Evolutionary conservation across 2,329 filamentous ascomycete species (phyloP).

Genomic region (Aspergillus fructus): DNA sequence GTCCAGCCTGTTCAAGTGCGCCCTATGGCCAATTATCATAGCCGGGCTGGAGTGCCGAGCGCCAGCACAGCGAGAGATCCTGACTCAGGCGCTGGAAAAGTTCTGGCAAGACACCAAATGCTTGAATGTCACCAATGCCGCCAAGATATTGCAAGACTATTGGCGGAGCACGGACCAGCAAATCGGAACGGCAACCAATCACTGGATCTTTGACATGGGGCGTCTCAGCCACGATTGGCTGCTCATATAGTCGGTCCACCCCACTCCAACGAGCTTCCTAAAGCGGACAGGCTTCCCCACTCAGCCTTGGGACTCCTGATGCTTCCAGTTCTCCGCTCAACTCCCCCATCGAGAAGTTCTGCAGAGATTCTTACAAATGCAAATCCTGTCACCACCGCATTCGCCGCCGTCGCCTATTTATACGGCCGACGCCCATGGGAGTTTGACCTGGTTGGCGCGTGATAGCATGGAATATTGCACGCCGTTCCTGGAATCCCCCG

Average conservation of each 20-base stretch:
- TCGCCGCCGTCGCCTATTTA: background rate
- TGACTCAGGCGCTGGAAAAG: slow-evolving; percentile 9
- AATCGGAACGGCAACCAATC: background rate
- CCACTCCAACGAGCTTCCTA: slow-evolving; percentile 27
- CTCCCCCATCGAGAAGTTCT: slow-evolving; percentile 7
- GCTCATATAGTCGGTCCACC: slow-evolving; percentile 11
- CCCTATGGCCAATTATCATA: slow-evolving; percentile 23
- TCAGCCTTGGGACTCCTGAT: too few relatives aligned
- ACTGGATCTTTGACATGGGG: slow-evolving; percentile 14
- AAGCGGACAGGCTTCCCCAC: slow-evolving; percentile 2
- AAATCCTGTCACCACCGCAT: background rate
- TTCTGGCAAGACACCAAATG: slow-evolving; percentile 22
- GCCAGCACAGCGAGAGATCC: background rate
- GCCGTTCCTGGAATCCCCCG: background rate
- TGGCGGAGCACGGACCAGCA: slow-evolving; percentile 11
- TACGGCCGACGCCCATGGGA: background rate
- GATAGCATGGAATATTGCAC: background rate
- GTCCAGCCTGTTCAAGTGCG: slow-evolving; percentile 20
- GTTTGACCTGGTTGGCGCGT: background rate
- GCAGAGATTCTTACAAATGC: background rate
- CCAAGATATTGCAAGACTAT: slow-evolving; percentile 15
- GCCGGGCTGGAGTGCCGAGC: slow-evolving; percentile 19
- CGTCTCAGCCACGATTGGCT: slow-evolving; percentile 14
- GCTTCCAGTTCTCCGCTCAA: background rate
- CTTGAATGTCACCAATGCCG: slow-evolving; percentile 23